Percentiles rank a stretch among this genome's conserved stretches.
Conservation (phyloP, 1,284 basidiomycete genomes). For the Rhodotorula sp. region DNA sequence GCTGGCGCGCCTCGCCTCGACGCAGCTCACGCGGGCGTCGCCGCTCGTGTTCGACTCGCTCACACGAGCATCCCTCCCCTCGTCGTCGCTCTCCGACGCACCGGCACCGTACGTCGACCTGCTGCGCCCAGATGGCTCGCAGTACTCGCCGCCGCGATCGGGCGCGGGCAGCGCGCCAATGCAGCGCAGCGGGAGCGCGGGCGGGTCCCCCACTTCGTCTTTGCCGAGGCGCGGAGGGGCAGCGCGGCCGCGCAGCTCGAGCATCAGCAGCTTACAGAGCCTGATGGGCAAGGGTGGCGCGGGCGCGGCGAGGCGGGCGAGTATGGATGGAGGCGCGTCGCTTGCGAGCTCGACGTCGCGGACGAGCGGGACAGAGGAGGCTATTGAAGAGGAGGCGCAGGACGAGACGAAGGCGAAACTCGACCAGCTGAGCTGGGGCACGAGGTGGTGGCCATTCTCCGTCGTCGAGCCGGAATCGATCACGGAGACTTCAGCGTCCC, state of each 20-base stretch:
- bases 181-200: not conserved
- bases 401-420: not conserved
- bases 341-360: not conserved
- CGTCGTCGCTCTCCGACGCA: conserved; percentile 56
- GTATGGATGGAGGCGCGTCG: not conserved
- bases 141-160: not conserved
- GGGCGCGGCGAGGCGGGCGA: not conserved
- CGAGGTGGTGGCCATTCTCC: conserved; percentile 39
- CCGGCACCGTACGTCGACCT: conserved; percentile 13
- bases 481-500: not conserved
- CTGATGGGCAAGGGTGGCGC: conserved; percentile 2
- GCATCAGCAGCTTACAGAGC: conserved; percentile 13
- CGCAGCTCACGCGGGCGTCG: conserved; percentile 33
- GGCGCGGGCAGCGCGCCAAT: not conserved
- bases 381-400: not conserved
- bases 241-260: conserved; percentile 11
- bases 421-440: conserved; percentile 25
- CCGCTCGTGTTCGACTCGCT: conserved; percentile 65
- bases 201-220: not conserved
- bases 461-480: conserved; percentile 24
- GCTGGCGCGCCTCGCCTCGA: not conserved
- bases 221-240: too few relatives aligned
- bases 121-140: not conserved
- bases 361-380: not conserved
- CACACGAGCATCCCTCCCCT: conserved; percentile 65